These are phyloP conservation scores for Phytophthora ohioensis DNA, from an alignment of 352 stramenopile species.

Conservation along the genomic window DNA sequence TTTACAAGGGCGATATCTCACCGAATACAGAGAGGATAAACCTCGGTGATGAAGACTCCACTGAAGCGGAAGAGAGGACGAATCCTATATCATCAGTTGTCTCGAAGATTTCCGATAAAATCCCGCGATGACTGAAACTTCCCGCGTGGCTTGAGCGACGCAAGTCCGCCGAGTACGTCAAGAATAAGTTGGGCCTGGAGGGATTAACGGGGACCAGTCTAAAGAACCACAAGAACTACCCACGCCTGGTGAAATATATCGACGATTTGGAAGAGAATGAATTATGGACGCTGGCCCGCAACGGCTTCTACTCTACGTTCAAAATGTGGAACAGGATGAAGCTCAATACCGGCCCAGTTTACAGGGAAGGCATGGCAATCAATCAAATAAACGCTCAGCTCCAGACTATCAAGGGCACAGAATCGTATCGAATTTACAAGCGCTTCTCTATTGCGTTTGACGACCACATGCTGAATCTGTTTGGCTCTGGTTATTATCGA, in stretches of 20 bases:
- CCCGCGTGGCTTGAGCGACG: neutral
- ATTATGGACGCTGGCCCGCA: neutral
- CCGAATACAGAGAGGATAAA: too few species aligned
- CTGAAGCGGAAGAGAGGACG: neutral
- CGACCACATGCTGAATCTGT: neutral
- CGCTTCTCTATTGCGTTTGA: neutral
- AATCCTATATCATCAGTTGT: neutral
- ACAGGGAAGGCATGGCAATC: neutral
- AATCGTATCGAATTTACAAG: conserved; percentile 1
- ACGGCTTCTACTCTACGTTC: neutral
- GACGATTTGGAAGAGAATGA: neutral
- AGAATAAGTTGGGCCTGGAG: neutral
- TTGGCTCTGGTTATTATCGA: neutral
- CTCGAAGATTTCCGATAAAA: conserved; percentile 1
- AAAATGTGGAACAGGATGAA: neutral
- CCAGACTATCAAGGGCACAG: neutral
- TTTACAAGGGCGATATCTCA: too few species aligned
- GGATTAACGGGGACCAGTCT: neutral
- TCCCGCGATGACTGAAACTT: neutral
- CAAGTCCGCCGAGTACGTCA: neutral
- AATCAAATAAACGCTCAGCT: neutral
- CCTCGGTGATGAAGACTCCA: neutral
- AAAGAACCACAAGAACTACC: neutral
- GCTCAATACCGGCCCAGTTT: neutral
- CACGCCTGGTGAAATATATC: neutral